Evolutionary conservation across 2,329 filamentous ascomycete genomes (phyloP).

Genomic region (Aspergillus proliferans): DNA sequence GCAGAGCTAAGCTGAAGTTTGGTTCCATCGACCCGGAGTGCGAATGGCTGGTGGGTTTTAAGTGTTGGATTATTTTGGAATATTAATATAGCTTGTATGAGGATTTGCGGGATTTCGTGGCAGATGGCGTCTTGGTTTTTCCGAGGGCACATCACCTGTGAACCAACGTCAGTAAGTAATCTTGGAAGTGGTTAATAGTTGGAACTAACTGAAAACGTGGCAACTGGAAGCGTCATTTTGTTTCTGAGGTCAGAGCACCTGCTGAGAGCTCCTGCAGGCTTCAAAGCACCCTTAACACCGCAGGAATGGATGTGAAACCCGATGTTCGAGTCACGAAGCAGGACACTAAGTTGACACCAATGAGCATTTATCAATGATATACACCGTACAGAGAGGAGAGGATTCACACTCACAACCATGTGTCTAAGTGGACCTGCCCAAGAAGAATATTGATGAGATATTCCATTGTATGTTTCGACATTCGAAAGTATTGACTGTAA

Average conservation of each 20-base stretch:
- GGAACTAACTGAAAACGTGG: not conserved
- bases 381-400: not conserved
- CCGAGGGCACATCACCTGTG: not conserved
- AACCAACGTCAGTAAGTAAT: not conserved
- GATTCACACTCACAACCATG: not conserved
- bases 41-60: not conserved
- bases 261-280: not conserved
- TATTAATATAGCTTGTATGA: not conserved
- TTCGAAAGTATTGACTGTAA: not conserved
- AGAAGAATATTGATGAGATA: not conserved
- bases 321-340: not conserved
- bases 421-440: not conserved
- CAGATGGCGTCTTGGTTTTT: not conserved
- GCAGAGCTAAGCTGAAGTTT: too few relatives aligned
- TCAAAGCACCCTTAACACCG: not conserved
- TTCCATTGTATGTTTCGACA: not conserved
- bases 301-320: not conserved
- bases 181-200: not conserved
- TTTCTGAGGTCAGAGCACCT: not conserved
- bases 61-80: not conserved
- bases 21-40: not conserved
- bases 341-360: not conserved
- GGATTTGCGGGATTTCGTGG: not conserved
- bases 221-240: not conserved
- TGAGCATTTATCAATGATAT: not conserved